Evolutionary conservation across 2,329 filamentous ascomycete species (phyloP).

Genomic region (Xylariaceae sp.): DNA sequence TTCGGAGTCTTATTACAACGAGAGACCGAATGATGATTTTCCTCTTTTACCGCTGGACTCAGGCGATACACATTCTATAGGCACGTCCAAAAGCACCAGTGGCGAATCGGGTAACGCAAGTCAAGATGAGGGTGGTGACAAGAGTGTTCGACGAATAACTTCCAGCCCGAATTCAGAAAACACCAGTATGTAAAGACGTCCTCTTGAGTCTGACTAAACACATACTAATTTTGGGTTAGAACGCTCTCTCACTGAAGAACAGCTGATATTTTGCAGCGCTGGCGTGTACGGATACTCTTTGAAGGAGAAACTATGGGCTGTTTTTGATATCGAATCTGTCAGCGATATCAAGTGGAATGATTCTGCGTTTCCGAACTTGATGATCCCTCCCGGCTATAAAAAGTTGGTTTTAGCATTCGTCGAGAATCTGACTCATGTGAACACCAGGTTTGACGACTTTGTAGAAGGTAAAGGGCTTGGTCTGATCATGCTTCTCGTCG

Average conservation of each 20-base stretch:
- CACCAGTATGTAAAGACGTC: slow-evolving; percentile 1
- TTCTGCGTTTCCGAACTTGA: slow-evolving; percentile 29
- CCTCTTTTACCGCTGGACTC: not conserved
- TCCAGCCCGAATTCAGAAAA: slow-evolving; percentile 7
- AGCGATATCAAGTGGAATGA: slow-evolving; percentile 33
- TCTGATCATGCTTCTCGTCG: too few species aligned
- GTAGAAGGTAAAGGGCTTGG: too few species aligned
- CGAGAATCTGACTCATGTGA: too few species aligned
- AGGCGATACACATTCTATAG: slow-evolving; percentile 4
- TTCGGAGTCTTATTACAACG: not conserved
- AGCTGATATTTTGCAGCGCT: slow-evolving; percentile 34
- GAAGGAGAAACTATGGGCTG: slow-evolving; percentile 33
- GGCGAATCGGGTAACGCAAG: not conserved
- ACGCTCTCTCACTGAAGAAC: slow-evolving; percentile 29
- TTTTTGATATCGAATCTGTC: slow-evolving; percentile 26
- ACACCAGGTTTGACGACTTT: too few species aligned
- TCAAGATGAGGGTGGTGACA: slow-evolving; percentile 1
- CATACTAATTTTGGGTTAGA: slow-evolving; percentile 23
- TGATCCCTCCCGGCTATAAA: slow-evolving; percentile 10
- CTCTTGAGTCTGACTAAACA: slow-evolving; percentile 9
- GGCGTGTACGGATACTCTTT: slow-evolving; percentile 36
- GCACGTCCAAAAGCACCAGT: not conserved
- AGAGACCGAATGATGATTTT: not conserved
- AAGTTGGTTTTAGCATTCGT: slow-evolving; percentile 33
- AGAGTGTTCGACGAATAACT: slow-evolving; percentile 6